Percentiles rank a stretch among this genome's conserved stretches.
These are phyloP conservation scores for Lactifluus subvellereus DNA, from an alignment of 768 basidiomycete genomes.

Conservation along the genomic window DNA sequence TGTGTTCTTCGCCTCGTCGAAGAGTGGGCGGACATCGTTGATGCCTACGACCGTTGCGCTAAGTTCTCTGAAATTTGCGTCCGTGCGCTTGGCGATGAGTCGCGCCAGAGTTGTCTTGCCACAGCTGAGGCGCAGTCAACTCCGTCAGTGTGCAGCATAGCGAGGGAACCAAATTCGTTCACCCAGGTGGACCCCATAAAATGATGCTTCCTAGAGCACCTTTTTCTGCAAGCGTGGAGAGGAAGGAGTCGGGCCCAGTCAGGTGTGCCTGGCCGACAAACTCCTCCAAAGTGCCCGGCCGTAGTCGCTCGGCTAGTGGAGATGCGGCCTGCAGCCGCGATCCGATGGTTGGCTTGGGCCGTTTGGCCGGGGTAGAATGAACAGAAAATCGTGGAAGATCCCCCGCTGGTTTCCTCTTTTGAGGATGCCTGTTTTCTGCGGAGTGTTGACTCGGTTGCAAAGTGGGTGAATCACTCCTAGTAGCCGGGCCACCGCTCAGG, in stretches of 20 bases:
- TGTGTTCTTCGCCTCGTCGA: constrained; percentile 68
- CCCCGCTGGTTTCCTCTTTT: constrained; percentile 1
- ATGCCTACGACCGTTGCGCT: constrained; percentile 70
- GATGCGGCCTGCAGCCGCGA: constrained; percentile 32
- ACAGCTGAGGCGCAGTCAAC: constrained; percentile 36
- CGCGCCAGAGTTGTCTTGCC: constrained; percentile 77
- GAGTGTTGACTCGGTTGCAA: neutral
- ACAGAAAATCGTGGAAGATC: neutral
- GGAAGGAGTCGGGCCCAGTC: constrained; percentile 49
- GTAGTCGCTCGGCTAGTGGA: constrained; percentile 68
- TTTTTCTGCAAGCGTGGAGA: constrained; percentile 46
- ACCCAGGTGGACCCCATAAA: constrained; percentile 76
- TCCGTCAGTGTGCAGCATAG: constrained; percentile 1
- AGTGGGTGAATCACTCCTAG: neutral
- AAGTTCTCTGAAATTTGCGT: constrained; percentile 67
- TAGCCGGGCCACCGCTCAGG: neutral
- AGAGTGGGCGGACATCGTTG: constrained; percentile 62
- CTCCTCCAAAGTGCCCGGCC: constrained; percentile 59
- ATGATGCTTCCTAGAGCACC: constrained; percentile 55
- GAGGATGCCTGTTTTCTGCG: neutral
- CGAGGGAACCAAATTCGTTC: constrained; percentile 6
- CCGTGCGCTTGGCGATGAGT: constrained; percentile 55
- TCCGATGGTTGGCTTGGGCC: constrained; percentile 8
- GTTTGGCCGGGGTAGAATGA: neutral
- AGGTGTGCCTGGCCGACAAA: constrained; percentile 72